Percentiles rank a stretch among this genome's conserved stretches.
phyloP scores from a whole-genome alignment of 1,284 basidiomycete species.

The Apiotrichum montevideense region DNA sequence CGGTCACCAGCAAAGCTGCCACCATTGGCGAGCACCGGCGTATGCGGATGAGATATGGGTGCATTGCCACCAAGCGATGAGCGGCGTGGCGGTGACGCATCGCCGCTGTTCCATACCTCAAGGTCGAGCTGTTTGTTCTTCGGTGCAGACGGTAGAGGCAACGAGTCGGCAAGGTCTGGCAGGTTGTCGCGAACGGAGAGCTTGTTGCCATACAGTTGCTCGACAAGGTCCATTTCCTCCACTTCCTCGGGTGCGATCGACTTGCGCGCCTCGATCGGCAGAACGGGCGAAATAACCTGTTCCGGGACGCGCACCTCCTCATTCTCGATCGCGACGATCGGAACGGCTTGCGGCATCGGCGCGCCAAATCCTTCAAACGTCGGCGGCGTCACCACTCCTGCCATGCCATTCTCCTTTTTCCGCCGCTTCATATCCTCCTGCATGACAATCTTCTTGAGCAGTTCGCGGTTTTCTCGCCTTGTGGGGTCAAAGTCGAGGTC shows the following conservation, averaged over 20 bases:
- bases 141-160: conserved; percentile 68
- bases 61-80: conserved; percentile 15
- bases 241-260: conserved; percentile 50
- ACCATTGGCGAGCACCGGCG: conserved; percentile 4
- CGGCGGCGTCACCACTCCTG: neutral
- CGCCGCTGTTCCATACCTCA: conserved; percentile 58
- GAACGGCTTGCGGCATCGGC: conserved; percentile 21
- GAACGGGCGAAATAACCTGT: neutral
- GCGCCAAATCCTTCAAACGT: conserved; percentile 20
- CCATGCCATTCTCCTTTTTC: conserved; percentile 29
- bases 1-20: neutral
- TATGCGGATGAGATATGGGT: neutral
- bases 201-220: conserved; percentile 79
- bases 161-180: conserved; percentile 70
- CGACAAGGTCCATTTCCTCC: conserved; percentile 89
- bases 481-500: conserved; percentile 92
- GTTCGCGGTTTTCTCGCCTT: conserved; percentile 76
- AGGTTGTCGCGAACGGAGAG: conserved; percentile 63
- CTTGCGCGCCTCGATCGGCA: conserved; percentile 4
- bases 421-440: conserved; percentile 56
- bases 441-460: conserved; percentile 72
- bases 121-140: conserved; percentile 85
- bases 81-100: conserved; percentile 20
- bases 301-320: neutral
- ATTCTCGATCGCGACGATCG: neutral